These are phyloP conservation scores for Amanita molliuscula DNA, from an alignment of 768 basidiomycete species.

Conservation along the genomic window DNA sequence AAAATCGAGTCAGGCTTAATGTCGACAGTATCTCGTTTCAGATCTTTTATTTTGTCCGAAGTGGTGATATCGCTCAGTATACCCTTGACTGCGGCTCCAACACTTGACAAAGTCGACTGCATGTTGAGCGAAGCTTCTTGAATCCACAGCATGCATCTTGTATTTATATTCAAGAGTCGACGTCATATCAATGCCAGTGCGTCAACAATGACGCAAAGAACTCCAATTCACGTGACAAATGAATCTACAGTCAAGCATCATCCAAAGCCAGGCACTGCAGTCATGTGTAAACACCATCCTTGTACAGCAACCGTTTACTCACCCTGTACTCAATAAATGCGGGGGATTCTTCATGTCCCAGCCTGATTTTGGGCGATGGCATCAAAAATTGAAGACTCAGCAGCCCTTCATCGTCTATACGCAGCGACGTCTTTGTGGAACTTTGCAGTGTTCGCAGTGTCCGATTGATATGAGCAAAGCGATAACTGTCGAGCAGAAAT, in stretches of 20 bases:
- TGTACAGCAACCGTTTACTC: slow-evolving; percentile 17
- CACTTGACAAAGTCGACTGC: neutral
- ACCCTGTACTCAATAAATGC: slow-evolving; percentile 89
- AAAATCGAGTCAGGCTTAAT: slow-evolving; percentile 12
- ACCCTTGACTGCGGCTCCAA: neutral
- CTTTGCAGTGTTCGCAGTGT: slow-evolving; percentile 68
- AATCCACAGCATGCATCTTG: neutral
- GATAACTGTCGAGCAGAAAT: slow-evolving; percentile 48
- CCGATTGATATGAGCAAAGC: slow-evolving; percentile 65
- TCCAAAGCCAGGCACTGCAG: slow-evolving; percentile 6
- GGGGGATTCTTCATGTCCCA: slow-evolving; percentile 28
- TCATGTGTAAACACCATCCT: neutral
- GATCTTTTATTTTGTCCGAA: neutral
- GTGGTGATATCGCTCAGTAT: neutral
- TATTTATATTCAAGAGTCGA: slow-evolving; percentile 2
- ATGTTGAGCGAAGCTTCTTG: neutral
- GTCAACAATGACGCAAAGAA: neutral
- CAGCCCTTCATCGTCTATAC: slow-evolving; percentile 75
- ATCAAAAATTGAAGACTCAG: slow-evolving; percentile 89
- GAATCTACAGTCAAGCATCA: neutral
- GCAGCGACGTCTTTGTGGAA: slow-evolving; percentile 81
- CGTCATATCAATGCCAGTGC: neutral
- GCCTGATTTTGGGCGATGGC: slow-evolving; percentile 39
- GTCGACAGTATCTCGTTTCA: neutral
- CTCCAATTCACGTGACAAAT: neutral